phyloP scores from a whole-genome alignment of 805 yeast genomes.

The Candida khao-thaluensis region DNA sequence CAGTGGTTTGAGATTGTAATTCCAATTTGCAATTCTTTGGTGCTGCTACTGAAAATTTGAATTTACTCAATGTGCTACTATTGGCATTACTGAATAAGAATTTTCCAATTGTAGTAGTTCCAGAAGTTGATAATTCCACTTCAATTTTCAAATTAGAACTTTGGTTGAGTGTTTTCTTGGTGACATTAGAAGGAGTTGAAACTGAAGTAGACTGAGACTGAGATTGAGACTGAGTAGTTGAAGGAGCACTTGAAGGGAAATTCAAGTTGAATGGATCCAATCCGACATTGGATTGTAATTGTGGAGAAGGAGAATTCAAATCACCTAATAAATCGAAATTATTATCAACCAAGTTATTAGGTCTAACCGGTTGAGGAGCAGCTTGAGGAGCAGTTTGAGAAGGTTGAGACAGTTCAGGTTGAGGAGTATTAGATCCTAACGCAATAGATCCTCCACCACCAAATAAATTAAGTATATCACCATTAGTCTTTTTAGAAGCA shows the following conservation, averaged over 20 bases:
- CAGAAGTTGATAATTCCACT: constrained; percentile 36
- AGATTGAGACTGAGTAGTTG: constrained; percentile 17
- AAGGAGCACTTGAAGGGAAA: constrained; percentile 40
- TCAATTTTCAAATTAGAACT: constrained; percentile 51
- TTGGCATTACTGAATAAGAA: constrained; percentile 53
- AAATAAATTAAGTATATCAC: constrained; percentile 35
- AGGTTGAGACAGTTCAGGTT: constrained; percentile 7
- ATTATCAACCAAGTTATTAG: constrained; percentile 5
- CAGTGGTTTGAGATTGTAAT: constrained; percentile 62
- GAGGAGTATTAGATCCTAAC: constrained; percentile 25
- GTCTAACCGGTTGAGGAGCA: constrained; percentile 16
- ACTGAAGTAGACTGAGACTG: too few relatives aligned
- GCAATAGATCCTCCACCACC: constrained; percentile 56
- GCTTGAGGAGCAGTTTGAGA: constrained; percentile 4
- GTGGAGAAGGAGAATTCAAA: constrained; percentile 43
- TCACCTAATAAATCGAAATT: constrained; percentile 34
- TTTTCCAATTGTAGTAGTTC: constrained; percentile 40
- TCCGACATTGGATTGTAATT: constrained; percentile 24
- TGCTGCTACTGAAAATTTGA: constrained; percentile 67
- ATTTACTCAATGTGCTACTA: constrained; percentile 43
- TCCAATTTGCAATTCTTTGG: constrained; percentile 60
- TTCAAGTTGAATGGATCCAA: constrained; percentile 43
- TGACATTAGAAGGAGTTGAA: too few relatives aligned
- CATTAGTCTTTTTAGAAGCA: constrained; percentile 13
- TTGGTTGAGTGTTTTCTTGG: constrained; percentile 35